Base-by-base conservation (phyloP, 2,329 filamentous ascomycete species). In the Daldinia sp. region DNA sequence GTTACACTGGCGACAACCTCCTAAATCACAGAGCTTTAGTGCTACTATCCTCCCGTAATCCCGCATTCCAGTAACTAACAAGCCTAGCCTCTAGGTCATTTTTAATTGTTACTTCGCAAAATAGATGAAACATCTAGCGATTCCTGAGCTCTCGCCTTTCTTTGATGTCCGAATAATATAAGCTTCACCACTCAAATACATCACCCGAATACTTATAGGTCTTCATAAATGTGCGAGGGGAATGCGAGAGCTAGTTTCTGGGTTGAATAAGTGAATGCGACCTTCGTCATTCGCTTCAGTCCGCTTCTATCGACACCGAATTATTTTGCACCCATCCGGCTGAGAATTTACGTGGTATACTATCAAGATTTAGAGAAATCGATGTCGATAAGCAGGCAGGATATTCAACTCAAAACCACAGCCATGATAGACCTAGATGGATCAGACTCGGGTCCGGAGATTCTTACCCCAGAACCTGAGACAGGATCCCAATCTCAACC, bases 361-460 rank as follows among this genome's bases (percentile, higher is more conserved):
- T 20, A 18, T 44, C 23, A 10, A 5, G 23, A 50, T 13, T 12
- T 56, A 28, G 23, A 62, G 9, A 12, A 54, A 12, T 30, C 53
- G 15, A 30, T 20, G 20, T 13, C 50, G 48, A 48, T 20, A 42
- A 33, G 9, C 26, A 33, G 42, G 23, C 12, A 28, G 18, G 6
- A 35, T 58, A 26, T 41, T n/a, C n/a, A 42, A 48, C 13, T 50
- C 18, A 13, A n/a, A 39, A 20, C 20, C 13, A 23, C 48, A 41
- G 18, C 23, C 46, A 72, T 70, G 69, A 60, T 70, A 62, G 69
- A 72, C 60, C 15, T 72, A 53, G 67, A 70, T 48, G 69, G 67
- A 39, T 72, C 67, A 59, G 69, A 72, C 62, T 68, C 69, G n/a
- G 62, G 69, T 70, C 67, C 69, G 9, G 69, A 70, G 18, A 72